Evolutionary conservation across 331 rosid genomes (phyloP).

Genomic region (Saraca asoca): DNA sequence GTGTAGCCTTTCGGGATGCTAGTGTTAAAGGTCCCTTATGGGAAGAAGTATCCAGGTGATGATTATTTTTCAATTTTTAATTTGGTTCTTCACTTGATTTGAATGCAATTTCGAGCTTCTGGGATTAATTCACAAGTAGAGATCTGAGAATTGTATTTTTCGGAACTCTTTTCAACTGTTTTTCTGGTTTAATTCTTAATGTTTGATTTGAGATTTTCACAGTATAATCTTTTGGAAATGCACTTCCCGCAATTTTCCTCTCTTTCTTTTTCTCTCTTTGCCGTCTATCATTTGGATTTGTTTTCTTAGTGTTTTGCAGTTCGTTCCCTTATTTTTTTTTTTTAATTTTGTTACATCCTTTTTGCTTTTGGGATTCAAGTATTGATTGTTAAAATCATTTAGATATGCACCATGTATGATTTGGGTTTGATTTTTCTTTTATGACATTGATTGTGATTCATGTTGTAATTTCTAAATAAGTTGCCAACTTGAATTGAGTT

Average conservation of each 20-base stretch:
- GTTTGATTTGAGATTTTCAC: neutral
- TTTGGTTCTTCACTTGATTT: neutral
- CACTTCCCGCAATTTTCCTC: constrained; percentile 17
- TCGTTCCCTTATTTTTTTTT: neutral
- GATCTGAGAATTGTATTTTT: constrained; percentile 40
- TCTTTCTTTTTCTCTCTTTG: neutral
- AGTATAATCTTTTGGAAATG: constrained; percentile 26
- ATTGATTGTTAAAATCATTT: constrained; percentile 7
- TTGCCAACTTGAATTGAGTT: constrained; percentile 37
- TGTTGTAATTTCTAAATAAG: constrained; percentile 45
- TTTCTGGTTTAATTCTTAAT: neutral
- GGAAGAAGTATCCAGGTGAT: constrained; percentile 87
- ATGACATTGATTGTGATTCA: constrained; percentile 31
- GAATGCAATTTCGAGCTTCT: constrained; percentile 9
- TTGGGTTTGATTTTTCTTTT: constrained; percentile 45
- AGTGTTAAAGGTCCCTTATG: constrained; percentile 93
- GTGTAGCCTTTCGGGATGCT: constrained; percentile 77
- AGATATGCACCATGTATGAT: constrained; percentile 38
- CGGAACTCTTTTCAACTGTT: neutral
- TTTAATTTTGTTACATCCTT: neutral
- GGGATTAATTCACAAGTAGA: constrained; percentile 29
- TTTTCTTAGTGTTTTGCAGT: constrained; percentile 18
- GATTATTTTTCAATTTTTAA: neutral
- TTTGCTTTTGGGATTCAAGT: constrained; percentile 11
- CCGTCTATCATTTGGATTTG: constrained; percentile 23